Evolutionary conservation across 345 rosid species (phyloP).

Genomic region (Capsella bursapastoris): DNA sequence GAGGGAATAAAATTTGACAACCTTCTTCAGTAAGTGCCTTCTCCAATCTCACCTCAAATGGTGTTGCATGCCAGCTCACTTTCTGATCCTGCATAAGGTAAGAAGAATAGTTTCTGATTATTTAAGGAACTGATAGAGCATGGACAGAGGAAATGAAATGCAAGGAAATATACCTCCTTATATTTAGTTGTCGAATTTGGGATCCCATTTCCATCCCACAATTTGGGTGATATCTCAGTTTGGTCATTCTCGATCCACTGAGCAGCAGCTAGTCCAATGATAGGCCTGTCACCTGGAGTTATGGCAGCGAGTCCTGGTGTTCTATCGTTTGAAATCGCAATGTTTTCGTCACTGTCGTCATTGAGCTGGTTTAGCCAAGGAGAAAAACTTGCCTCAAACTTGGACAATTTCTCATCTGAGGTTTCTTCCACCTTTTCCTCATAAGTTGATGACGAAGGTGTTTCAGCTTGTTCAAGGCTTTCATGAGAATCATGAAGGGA

Average conservation of each 20-base stretch:
- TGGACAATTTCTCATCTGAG: slow-evolving; percentile 32
- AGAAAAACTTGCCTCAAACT: slow-evolving; percentile 60
- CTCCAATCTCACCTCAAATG: slow-evolving; percentile 95
- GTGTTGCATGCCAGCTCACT: slow-evolving; percentile 98
- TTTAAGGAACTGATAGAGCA: background rate
- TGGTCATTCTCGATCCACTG: slow-evolving; percentile 78
- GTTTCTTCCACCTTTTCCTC: slow-evolving; percentile 24
- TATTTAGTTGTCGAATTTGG: slow-evolving; percentile 96
- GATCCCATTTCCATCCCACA: slow-evolving; percentile 99
- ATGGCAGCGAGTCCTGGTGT: slow-evolving; percentile 40
- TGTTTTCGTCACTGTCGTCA: slow-evolving; percentile 36
- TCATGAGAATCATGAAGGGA: slow-evolving; percentile 41
- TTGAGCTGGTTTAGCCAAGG: slow-evolving; percentile 44
- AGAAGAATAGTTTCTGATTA: slow-evolving; percentile 11
- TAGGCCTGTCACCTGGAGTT: slow-evolving; percentile 84
- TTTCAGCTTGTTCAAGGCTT: slow-evolving; percentile 36
- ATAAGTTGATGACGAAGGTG: slow-evolving; percentile 34
- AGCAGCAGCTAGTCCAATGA: slow-evolving; percentile 84
- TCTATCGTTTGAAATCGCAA: slow-evolving; percentile 22
- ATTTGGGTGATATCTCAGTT: slow-evolving; percentile 61
- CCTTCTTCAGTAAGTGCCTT: slow-evolving; percentile 76
- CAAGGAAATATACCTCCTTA: slow-evolving; percentile 70
- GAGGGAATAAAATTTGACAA: slow-evolving; percentile 38
- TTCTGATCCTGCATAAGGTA: slow-evolving; percentile 77
- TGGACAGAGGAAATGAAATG: slow-evolving; percentile 11